These are phyloP conservation scores for Xylaria grammica DNA, from an alignment of 495 filamentous ascomycete species.

Conservation along the genomic window DNA sequence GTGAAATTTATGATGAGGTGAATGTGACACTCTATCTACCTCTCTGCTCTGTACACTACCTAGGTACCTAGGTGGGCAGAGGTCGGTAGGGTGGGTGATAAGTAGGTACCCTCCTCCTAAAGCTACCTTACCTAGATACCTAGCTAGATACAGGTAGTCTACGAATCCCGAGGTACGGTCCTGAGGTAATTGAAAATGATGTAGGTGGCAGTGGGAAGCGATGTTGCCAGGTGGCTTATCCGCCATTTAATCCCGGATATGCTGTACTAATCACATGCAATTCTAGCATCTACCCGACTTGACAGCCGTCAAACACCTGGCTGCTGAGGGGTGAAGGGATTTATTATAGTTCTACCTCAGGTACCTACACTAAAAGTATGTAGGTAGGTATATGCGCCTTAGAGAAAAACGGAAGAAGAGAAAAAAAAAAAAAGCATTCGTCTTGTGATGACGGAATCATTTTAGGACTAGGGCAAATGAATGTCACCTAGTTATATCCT, in stretches of 20 bases:
- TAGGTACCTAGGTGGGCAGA: too few species aligned
- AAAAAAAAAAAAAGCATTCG: neutral
- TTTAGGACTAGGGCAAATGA: constrained; percentile 14
- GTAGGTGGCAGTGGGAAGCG: constrained; percentile 14
- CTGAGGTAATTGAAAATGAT: constrained; percentile 17
- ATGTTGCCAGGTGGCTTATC: constrained; percentile 40
- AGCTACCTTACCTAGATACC: neutral
- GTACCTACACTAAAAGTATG: neutral
- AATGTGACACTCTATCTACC: neutral
- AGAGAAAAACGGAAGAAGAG: neutral
- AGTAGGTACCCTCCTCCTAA: too few species aligned
- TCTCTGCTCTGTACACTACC: neutral
- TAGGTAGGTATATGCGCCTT: neutral
- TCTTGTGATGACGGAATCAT: constrained; percentile 4
- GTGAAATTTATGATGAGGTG: constrained; percentile 9
- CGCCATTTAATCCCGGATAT: constrained; percentile 28
- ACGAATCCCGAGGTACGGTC: neutral
- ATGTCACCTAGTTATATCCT: neutral
- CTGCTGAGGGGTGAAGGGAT: neutral
- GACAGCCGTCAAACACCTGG: constrained; percentile 2
- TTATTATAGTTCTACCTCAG: neutral
- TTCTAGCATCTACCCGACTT: neutral
- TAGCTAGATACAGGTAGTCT: too few species aligned
- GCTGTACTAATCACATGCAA: neutral
- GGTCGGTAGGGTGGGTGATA: too few species aligned